phyloP scores from a whole-genome alignment of 1,284 basidiomycete species.

The Wolfiporia cocos region DNA sequence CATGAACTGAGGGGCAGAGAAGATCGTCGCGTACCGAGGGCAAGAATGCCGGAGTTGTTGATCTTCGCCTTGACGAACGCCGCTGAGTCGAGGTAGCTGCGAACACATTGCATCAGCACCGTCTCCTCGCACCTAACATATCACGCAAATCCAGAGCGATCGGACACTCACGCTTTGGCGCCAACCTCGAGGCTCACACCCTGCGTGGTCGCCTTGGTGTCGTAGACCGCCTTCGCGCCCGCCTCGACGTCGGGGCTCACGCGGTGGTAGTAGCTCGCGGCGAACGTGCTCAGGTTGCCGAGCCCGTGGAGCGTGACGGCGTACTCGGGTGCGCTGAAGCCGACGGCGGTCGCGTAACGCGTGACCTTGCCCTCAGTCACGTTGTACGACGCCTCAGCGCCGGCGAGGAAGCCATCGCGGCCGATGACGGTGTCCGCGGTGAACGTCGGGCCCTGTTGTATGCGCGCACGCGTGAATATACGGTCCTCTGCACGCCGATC shows the following conservation, averaged over 20 bases:
- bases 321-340: conserved; percentile 96
- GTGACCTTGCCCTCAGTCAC: conserved; percentile 91
- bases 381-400: conserved; percentile 96
- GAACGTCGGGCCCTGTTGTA: conserved; percentile 97
- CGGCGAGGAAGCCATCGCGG: conserved; percentile 95
- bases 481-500: too few relatives aligned
- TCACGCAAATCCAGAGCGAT: neutral
- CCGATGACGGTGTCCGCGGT: conserved; percentile 95
- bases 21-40: conserved; percentile 49
- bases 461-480: conserved; percentile 1
- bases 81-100: conserved; percentile 79
- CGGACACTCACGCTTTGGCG: conserved; percentile 75
- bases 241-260: conserved; percentile 95
- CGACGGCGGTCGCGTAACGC: conserved; percentile 89
- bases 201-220: conserved; percentile 85
- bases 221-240: conserved; percentile 96
- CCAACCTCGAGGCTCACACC: conserved; percentile 95
- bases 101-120: neutral
- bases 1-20: neutral
- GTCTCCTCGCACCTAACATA: too few relatives aligned
- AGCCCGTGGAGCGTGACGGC: conserved; percentile 93
- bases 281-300: conserved; percentile 92
- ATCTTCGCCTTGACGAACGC: conserved; percentile 99
- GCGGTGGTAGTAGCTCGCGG: conserved; percentile 98
- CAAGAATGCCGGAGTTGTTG: conserved; percentile 92